Evolutionary conservation across 305 asterid genomes (phyloP).

Genomic region (Fraxinus nigra): DNA sequence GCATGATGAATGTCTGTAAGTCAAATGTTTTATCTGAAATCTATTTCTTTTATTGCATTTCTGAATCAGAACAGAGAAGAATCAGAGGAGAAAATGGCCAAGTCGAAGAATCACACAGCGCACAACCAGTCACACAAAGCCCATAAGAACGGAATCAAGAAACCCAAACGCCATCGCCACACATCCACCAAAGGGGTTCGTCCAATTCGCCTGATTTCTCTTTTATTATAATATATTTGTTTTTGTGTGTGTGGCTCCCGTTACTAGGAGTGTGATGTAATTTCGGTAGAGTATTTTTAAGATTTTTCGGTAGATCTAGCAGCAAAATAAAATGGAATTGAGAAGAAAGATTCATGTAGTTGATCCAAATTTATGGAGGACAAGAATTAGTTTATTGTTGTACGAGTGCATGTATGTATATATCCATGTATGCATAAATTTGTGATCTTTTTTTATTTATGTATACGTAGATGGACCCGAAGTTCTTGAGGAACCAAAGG

Average conservation of each 20-base stretch:
- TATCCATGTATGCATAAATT: not conserved
- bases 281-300: not conserved
- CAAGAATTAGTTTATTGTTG: not conserved
- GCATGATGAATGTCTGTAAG: not conserved
- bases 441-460: not conserved
- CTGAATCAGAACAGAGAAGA: slow-evolving; percentile 1
- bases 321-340: not conserved
- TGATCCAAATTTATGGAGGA: not conserved
- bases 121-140: slow-evolving; percentile 84
- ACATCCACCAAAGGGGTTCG: slow-evolving; percentile 75
- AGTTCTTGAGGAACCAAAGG: slow-evolving; percentile 93
- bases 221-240: not conserved
- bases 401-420: not conserved
- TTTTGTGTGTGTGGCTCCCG: not conserved
- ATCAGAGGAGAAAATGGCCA: slow-evolving; percentile 50
- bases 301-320: not conserved
- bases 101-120: slow-evolving; percentile 87
- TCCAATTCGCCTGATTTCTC: not conserved
- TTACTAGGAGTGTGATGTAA: not conserved
- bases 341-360: not conserved
- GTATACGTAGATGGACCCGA: slow-evolving; percentile 71
- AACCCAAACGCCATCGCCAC: slow-evolving; percentile 69
- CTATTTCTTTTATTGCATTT: not conserved
- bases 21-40: not conserved
- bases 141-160: slow-evolving; percentile 82